A percentile compares a stretch with the other conserved stretches of the same genome.
These are phyloP conservation scores for Porphyrellus cyaneotinctus DNA, from an alignment of 768 basidiomycete species.

Conservation along the genomic window DNA sequence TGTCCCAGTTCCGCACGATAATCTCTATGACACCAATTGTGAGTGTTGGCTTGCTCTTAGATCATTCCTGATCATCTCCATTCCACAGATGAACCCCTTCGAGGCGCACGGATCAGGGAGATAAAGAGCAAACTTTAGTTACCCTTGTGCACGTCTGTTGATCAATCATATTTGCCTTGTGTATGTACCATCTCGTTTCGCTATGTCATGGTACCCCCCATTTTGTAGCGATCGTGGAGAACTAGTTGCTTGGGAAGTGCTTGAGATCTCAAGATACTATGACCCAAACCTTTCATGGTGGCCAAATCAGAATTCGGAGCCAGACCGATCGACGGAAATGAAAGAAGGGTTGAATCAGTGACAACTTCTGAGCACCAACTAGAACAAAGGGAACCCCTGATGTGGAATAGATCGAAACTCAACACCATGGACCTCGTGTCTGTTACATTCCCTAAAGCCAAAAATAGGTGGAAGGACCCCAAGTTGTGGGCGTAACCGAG, in stretches of 20 bases:
- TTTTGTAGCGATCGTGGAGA: not conserved
- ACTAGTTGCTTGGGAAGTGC: not conserved
- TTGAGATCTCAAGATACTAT: not conserved
- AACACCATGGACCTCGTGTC: conserved; percentile 8
- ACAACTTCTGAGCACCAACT: not conserved
- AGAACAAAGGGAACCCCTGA: conserved; percentile 18
- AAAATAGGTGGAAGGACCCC: not conserved
- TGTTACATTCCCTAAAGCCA: conserved; percentile 4
- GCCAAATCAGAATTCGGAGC: not conserved
- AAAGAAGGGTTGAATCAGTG: not conserved
- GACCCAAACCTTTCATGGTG: not conserved
- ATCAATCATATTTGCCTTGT: not conserved
- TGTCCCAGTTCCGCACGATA: conserved; percentile 64
- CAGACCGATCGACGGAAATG: not conserved
- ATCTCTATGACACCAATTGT: conserved; percentile 83
- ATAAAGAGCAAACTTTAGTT: conserved; percentile 37
- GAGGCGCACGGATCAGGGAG: conserved; percentile 39
- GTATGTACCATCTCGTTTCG: conserved; percentile 4
- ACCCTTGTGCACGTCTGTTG: not conserved
- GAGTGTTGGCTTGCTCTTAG: conserved; percentile 30
- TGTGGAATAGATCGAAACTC: conserved; percentile 4
- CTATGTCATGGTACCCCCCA: not conserved
- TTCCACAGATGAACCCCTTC: conserved; percentile 40
- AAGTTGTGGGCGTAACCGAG: not conserved
- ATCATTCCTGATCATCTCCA: conserved; percentile 1